Evolutionary conservation across 306 rosid species (phyloP).

Genomic region (Herpetospermum pedunculosum): DNA sequence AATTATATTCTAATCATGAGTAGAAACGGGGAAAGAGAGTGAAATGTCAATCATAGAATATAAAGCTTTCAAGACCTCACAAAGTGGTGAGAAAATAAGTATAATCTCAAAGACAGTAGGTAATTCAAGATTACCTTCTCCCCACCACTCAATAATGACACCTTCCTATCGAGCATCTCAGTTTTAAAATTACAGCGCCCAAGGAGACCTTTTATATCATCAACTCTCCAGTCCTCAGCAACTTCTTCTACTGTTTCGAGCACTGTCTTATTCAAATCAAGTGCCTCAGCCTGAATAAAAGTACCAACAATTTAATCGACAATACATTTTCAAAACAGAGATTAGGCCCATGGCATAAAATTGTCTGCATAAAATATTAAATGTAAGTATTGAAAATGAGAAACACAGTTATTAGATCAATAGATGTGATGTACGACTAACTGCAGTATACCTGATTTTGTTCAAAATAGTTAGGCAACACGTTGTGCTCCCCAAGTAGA

Average conservation of each 20-base stretch:
- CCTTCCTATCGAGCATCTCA: conserved; percentile 92
- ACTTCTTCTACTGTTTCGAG: conserved; percentile 87
- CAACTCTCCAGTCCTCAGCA: conserved; percentile 90
- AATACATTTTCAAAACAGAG: neutral
- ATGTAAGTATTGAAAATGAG: neutral
- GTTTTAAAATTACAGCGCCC: conserved; percentile 97
- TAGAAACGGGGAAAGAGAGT: neutral
- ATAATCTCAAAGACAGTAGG: neutral
- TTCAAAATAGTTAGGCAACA: conserved; percentile 91
- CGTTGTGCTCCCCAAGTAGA: conserved; percentile 84
- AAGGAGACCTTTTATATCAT: conserved; percentile 94
- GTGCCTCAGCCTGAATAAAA: conserved; percentile 80
- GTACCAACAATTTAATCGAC: conserved; percentile 12
- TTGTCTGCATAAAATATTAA: neutral
- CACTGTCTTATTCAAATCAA: conserved; percentile 85
- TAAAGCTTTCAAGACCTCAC: neutral
- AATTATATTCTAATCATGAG: neutral
- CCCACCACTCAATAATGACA: conserved; percentile 90
- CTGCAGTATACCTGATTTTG: conserved; percentile 72
- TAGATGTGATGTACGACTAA: conserved; percentile 4
- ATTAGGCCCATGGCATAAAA: neutral
- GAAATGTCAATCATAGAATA: neutral
- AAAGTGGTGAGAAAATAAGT: neutral
- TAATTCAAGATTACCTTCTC: conserved; percentile 64
- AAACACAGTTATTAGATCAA: neutral